Evolutionary conservation across 306 rosid species (phyloP).

Genomic region (Gillenia trifoliata): DNA sequence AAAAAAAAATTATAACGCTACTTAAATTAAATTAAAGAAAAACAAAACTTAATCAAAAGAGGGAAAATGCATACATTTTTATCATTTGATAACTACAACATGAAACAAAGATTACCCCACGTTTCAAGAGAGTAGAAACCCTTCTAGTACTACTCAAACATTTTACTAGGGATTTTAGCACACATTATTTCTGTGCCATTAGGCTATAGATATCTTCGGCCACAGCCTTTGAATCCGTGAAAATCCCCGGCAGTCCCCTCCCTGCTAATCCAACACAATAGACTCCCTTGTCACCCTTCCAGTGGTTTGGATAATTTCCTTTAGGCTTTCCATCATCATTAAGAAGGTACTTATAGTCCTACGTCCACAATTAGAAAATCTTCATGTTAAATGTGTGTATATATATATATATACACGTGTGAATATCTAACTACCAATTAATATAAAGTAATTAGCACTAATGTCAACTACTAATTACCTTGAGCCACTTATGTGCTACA

Average conservation of each 20-base stretch:
- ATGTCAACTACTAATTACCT: not conserved
- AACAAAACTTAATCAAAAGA: no score
- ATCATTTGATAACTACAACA: no score
- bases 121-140: no score
- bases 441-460: not conserved
- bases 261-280: slow-evolving; percentile 54
- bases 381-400: no score
- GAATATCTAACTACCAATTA: not conserved
- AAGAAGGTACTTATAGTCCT: slow-evolving; percentile 49
- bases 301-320: slow-evolving; percentile 34
- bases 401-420: not conserved
- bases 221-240: not conserved
- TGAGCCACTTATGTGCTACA: slow-evolving; percentile 4
- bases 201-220: not conserved
- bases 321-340: slow-evolving; percentile 48
- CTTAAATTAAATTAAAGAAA: no score
- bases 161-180: no score
- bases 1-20: no score
- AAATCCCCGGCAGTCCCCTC: slow-evolving; percentile 44
- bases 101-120: no score
- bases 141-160: no score
- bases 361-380: not conserved
- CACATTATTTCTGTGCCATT: not conserved
- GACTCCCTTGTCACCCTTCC: slow-evolving; percentile 61
- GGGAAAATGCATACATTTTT: no score